Percentiles rank a stretch among this genome's conserved stretches.
These are phyloP conservation scores for Fusarium liriodendri DNA, from an alignment of 2,329 filamentous ascomycete genomes.

Conservation along the genomic window DNA sequence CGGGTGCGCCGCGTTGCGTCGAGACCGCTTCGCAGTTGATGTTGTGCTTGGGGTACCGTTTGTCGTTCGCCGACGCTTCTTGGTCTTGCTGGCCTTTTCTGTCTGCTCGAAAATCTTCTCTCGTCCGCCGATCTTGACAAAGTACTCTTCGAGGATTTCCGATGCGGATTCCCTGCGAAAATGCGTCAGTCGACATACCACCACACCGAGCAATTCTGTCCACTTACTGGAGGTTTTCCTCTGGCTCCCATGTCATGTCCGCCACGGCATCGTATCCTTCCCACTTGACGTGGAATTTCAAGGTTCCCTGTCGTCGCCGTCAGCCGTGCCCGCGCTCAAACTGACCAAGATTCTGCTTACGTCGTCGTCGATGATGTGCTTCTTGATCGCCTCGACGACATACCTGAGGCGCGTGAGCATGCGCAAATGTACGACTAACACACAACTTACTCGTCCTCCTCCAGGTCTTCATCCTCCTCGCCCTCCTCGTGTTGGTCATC, in stretches of 20 bases:
- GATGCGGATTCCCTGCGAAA: conserved; percentile 64
- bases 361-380: conserved; percentile 70
- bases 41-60: conserved; percentile 50
- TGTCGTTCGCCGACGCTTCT: conserved; percentile 68
- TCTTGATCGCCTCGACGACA: conserved; percentile 79
- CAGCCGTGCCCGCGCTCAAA: background rate
- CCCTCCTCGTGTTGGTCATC: conserved; percentile 49
- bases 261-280: conserved; percentile 77
- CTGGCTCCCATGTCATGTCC: conserved; percentile 84
- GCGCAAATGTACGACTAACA: conserved; percentile 26
- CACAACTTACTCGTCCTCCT: conserved; percentile 57
- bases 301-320: conserved; percentile 52
- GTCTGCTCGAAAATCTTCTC: conserved; percentile 65
- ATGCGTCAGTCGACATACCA: background rate
- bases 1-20: conserved; percentile 63
- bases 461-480: conserved; percentile 52
- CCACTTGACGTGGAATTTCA: conserved; percentile 82
- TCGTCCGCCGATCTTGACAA: conserved; percentile 71
- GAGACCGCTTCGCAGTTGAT: conserved; percentile 55
- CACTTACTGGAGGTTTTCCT: conserved; percentile 66
- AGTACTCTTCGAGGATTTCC: conserved; percentile 74
- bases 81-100: conserved; percentile 60
- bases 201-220: background rate
- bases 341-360: conserved; percentile 50
- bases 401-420: conserved; percentile 61